Conservation (phyloP, 257 asterid species). For the Galeopsis tetrahit region DNA sequence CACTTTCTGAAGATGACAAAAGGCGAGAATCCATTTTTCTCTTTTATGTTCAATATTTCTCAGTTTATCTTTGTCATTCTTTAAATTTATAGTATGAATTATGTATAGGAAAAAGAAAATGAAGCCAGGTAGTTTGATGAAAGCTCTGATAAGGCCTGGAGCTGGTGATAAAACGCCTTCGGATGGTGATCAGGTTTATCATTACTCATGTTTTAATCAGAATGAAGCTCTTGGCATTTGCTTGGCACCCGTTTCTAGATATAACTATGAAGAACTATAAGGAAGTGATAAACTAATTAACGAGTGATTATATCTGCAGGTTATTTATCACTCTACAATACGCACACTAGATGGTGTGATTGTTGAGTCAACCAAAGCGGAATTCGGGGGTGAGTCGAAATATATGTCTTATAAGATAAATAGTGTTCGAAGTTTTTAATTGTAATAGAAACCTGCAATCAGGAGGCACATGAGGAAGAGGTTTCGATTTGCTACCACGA, state of each 20-base stretch:
- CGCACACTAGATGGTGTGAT: constrained; percentile 89
- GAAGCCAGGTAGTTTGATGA: constrained; percentile 92
- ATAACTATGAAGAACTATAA: constrained; percentile 2
- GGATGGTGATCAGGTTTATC: constrained; percentile 87
- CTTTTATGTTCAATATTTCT: background rate
- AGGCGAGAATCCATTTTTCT: constrained; percentile 44
- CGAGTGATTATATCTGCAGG: constrained; percentile 50
- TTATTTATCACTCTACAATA: constrained; percentile 81
- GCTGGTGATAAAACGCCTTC: constrained; percentile 71
- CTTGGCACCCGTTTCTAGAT: background rate
- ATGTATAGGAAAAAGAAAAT: constrained; percentile 75
- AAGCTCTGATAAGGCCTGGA: constrained; percentile 92
- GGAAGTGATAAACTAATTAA: background rate
- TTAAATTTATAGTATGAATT: constrained; percentile 1
- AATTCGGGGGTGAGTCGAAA: constrained; percentile 66
- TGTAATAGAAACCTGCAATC: background rate
- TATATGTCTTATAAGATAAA: background rate
- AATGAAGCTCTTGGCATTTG: background rate
- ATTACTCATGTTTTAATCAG: constrained; percentile 1
- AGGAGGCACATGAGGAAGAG: constrained; percentile 2
- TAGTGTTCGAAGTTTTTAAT: background rate
- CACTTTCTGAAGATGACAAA: constrained; percentile 74
- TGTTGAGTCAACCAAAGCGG: constrained; percentile 82
- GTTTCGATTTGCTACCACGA: background rate
- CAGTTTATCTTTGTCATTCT: background rate